phyloP scores from a whole-genome alignment of 73 alveolate genomes.

The Paramecium sonneborni region DNA sequence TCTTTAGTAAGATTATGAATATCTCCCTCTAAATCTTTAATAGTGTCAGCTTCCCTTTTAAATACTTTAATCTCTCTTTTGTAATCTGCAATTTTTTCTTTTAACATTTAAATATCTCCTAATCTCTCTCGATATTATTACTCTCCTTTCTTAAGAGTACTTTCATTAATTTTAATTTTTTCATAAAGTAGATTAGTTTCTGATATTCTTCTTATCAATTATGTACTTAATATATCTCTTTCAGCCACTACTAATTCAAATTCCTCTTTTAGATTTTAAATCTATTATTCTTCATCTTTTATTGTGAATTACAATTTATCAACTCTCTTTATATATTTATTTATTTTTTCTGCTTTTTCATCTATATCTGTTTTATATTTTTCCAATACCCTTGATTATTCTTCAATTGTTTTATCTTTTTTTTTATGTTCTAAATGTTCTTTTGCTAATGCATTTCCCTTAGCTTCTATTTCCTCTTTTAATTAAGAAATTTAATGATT shows the following conservation, averaged over 20 bases:
- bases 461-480: slow-evolving; percentile 91
- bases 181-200: slow-evolving; percentile 93
- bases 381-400: slow-evolving; percentile 72
- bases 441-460: slow-evolving; percentile 76
- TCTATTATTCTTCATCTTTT: slow-evolving; percentile 85
- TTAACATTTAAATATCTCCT: slow-evolving; percentile 84
- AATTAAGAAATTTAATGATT: slow-evolving; percentile 84
- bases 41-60: slow-evolving; percentile 82
- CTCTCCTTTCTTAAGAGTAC: slow-evolving; percentile 91
- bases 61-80: slow-evolving; percentile 77
- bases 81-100: slow-evolving; percentile 81
- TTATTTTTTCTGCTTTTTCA: slow-evolving; percentile 63
- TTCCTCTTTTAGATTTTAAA: slow-evolving; percentile 80
- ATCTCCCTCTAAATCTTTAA: slow-evolving; percentile 87
- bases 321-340: slow-evolving; percentile 63
- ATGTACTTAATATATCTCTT: slow-evolving; percentile 91
- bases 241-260: slow-evolving; percentile 86
- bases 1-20: slow-evolving; percentile 80
- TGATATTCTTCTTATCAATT: slow-evolving; percentile 92
- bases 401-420: slow-evolving; percentile 69
- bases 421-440: slow-evolving; percentile 74
- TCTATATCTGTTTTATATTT: slow-evolving; percentile 73
- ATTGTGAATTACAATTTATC: slow-evolving; percentile 77
- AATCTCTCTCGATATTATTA: slow-evolving; percentile 84
- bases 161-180: slow-evolving; percentile 90